Conservation (phyloP, 352 stramenopile genomes). For the Blastocystis hominis region DNA sequence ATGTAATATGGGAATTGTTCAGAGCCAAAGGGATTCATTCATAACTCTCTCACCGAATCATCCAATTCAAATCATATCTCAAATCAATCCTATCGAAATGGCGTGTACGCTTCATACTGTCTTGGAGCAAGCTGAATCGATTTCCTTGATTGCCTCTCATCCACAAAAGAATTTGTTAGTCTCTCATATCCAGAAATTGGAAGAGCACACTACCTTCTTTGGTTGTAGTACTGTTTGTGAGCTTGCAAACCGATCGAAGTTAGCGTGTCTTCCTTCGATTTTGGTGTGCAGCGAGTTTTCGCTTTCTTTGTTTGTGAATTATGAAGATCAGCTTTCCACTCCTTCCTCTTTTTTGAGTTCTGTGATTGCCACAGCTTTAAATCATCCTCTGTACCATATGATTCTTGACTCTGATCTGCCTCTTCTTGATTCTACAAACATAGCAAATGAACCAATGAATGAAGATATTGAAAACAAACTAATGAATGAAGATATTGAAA, state of each 20-base stretch:
- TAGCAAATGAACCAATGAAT: background rate
- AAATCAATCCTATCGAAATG: slow-evolving; percentile 16
- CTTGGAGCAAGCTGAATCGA: background rate
- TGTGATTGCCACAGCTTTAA: background rate
- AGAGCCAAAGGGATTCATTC: background rate
- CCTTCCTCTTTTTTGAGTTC: background rate
- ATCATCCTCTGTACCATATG: slow-evolving; percentile 2
- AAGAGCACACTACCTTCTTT: background rate
- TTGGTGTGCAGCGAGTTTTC: background rate
- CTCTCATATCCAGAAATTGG: background rate
- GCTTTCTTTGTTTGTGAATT: background rate
- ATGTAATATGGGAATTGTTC: background rate
- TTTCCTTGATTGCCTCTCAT: background rate
- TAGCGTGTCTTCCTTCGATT: background rate
- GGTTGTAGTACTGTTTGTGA: slow-evolving; percentile 21
- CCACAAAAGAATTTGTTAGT: background rate
- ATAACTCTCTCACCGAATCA: background rate
- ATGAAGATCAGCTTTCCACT: background rate
- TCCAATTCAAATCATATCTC: background rate
- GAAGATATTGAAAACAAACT: background rate
- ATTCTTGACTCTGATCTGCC: background rate
- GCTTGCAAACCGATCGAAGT: background rate
- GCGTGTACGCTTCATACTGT: background rate
- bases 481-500: background rate
- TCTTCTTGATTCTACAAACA: background rate